Evolutionary conservation across 495 filamentous ascomycete genomes (phyloP), one percentile per base, ranked within the genome.

Genomic region (Usnea hakonensis): DNA sequence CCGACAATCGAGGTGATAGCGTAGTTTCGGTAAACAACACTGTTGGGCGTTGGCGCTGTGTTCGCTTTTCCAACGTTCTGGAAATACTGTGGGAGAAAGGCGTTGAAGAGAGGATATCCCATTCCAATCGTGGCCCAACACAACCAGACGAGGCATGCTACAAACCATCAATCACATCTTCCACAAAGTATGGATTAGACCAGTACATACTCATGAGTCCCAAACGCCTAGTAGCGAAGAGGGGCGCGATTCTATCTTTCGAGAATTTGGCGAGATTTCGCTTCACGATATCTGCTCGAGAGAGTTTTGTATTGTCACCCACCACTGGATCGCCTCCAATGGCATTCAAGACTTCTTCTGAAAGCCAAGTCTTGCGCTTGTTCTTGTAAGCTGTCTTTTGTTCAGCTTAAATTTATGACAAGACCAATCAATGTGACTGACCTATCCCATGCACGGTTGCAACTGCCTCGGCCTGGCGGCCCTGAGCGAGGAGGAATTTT

Each of bases 401-500:
- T 32, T 62, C 26, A 62, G 60, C 30, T 23, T 9, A 13, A 8
- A n/a, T 14, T 38, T 36, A 28, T 10, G 37, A 36, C 11, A 40
- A 21, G n/a, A 28, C 13, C 19, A 52, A 32, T 4, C 14, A 19
- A 55, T 43, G 11, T 7, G 43, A 16, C 59, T 7, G 4, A 62
- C 60, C 60, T 23, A 83, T 79, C 11, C 78, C 80, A 58, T 89
- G 85, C 3, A 91, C 83, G 11, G 88, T 76, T 16, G 80, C 77
- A 14, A 91, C 88, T 23, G 90, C 90, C 43, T 89, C 81, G n/a
- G 81, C 80, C 65, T 91, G 87, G 26, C 79, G 76, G 4, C 88
- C 89, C 46, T 84, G 81, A 3, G 85, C 85, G 70, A 93, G 86
- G 37, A 91, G 71, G 68, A 81, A 92, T 72, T 93, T 95, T 30